These are phyloP conservation scores for Malassezia caprae DNA, from an alignment of 1,284 basidiomycete species.

Conservation along the genomic window DNA sequence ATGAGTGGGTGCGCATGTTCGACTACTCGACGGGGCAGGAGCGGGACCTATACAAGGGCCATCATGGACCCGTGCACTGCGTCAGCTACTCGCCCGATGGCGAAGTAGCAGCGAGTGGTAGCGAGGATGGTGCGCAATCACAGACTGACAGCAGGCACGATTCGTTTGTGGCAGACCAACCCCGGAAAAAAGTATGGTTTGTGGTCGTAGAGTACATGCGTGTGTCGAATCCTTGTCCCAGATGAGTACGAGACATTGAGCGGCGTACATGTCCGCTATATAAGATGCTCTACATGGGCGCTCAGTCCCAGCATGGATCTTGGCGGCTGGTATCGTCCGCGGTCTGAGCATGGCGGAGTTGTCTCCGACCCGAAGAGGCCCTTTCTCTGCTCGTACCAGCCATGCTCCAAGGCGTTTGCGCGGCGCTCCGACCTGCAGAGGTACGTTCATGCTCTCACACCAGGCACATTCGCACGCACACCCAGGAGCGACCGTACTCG, in stretches of 20 bases:
- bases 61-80: conserved; percentile 91
- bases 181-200: conserved; percentile 16
- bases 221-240: not conserved
- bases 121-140: conserved; percentile 59
- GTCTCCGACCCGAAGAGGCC: not conserved
- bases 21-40: conserved; percentile 74
- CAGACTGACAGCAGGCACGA: conserved; percentile 6
- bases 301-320: conserved; percentile 1
- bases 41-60: conserved; percentile 84
- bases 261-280: not conserved
- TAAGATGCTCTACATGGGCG: not conserved
- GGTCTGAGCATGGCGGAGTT: not conserved
- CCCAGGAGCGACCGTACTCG: conserved; percentile 36
- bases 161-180: conserved; percentile 15
- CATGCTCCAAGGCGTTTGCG: conserved; percentile 14
- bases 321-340: not conserved
- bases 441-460: not conserved
- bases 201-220: conserved; percentile 4
- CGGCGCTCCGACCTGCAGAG: conserved; percentile 13
- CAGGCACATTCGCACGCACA: conserved; percentile 42
- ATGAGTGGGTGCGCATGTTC: conserved; percentile 94
- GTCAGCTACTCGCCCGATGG: conserved; percentile 92
- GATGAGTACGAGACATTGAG: not conserved
- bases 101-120: conserved; percentile 94
- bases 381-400: not conserved